Conservation (phyloP, 2,329 filamentous ascomycete species). For the Stachybotrys elegans region DNA sequence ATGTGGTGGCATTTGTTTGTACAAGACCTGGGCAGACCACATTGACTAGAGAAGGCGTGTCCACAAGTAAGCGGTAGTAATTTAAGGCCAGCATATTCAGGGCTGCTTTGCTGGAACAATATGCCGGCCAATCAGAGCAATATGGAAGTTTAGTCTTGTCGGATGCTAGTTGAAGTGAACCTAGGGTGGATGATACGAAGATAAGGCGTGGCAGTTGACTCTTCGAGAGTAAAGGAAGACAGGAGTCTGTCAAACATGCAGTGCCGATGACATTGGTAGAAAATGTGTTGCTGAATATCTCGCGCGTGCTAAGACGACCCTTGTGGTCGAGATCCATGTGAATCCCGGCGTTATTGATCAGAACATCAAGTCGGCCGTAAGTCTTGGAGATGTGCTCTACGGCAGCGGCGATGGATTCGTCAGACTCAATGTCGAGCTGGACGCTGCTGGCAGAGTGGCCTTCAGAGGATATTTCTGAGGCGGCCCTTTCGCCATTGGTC, state of each 20-base stretch:
- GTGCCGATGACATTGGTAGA: conserved; percentile 30
- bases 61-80: conserved; percentile 24
- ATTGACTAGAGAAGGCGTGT: conserved; percentile 26
- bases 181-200: conserved; percentile 31
- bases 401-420: conserved; percentile 20
- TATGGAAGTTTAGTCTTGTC: conserved; percentile 22
- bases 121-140: conserved; percentile 23
- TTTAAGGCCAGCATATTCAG: conserved; percentile 33
- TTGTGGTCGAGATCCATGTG: conserved; percentile 16
- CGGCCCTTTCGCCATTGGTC: conserved; percentile 17
- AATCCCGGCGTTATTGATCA: conserved; percentile 30
- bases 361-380: conserved; percentile 26
- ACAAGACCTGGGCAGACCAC: conserved; percentile 31
- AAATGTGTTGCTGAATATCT: conserved; percentile 31
- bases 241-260: conserved; percentile 19
- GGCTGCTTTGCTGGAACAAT: conserved; percentile 36
- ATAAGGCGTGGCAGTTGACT: conserved; percentile 27
- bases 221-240: conserved; percentile 23
- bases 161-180: conserved; percentile 21
- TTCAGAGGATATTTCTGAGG: conserved; percentile 13
- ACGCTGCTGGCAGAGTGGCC: conserved; percentile 18
- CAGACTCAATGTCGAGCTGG: conserved; percentile 20
- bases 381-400: conserved; percentile 12
- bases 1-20: conserved; percentile 20
- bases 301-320: conserved; percentile 16